phyloP scores from a whole-genome alignment of 495 filamentous ascomycete genomes.

The Amniculicola lignicola region DNA sequence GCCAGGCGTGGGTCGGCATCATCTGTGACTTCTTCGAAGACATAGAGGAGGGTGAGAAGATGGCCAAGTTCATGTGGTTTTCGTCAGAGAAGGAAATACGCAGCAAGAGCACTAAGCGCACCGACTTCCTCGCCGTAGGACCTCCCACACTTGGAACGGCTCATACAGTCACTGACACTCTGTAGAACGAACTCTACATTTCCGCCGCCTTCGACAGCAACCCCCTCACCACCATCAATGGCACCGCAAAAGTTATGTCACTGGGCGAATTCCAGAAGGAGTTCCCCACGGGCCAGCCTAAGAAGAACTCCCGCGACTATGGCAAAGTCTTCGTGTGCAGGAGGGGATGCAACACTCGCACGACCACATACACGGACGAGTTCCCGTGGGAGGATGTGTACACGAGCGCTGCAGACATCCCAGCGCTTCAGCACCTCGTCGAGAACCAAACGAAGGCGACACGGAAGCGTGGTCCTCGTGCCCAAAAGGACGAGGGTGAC shows the following conservation, averaged over 20 bases:
- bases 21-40: conserved; percentile 68
- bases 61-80: conserved; percentile 87
- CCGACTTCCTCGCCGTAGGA: conserved; percentile 67
- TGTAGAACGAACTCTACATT: conserved; percentile 85
- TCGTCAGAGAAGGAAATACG: conserved; percentile 84
- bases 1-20: conserved; percentile 87
- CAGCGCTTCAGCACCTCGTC: conserved; percentile 60
- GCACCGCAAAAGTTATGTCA: conserved; percentile 78
- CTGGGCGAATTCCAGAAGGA: conserved; percentile 57
- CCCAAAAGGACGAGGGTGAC: conserved; percentile 41
- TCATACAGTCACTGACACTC: conserved; percentile 17
- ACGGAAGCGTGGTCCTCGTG: conserved; percentile 51
- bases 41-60: conserved; percentile 48
- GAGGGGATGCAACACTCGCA: conserved; percentile 80
- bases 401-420: conserved; percentile 59
- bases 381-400: conserved; percentile 89
- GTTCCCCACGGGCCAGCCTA: conserved; percentile 75
- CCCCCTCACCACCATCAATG: conserved; percentile 84
- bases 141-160: background rate
- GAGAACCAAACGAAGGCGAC: conserved; percentile 67
- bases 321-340: conserved; percentile 91
- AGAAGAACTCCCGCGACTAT: conserved; percentile 67
- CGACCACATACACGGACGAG: conserved; percentile 87
- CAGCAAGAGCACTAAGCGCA: conserved; percentile 74
- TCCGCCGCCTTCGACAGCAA: conserved; percentile 81